These are phyloP conservation scores for Carex littledalei DNA, from an alignment of 176 grass and related monocot genomes.

Conservation along the genomic window DNA sequence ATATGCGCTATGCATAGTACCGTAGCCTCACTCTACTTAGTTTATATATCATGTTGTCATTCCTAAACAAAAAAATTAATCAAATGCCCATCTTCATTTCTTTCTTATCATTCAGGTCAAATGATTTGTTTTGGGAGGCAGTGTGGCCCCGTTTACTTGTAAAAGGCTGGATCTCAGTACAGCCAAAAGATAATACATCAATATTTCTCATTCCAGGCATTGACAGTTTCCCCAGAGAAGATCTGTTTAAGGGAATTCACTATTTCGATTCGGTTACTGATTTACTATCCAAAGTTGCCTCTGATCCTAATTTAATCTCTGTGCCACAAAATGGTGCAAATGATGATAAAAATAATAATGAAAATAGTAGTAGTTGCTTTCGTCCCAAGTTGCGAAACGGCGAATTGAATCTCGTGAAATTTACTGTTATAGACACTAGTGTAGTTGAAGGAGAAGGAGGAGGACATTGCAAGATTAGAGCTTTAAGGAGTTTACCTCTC, in stretches of 20 bases:
- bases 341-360: slow-evolving; percentile 40
- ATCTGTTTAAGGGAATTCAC: slow-evolving; percentile 84
- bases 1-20: no score
- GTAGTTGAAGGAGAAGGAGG: slow-evolving; percentile 58
- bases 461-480: slow-evolving; percentile 72
- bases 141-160: slow-evolving; percentile 90
- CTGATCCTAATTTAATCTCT: slow-evolving; percentile 38
- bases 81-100: background rate
- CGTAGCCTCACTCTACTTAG: background rate
- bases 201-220: slow-evolving; percentile 82
- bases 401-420: slow-evolving; percentile 71
- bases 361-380: slow-evolving; percentile 30
- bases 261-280: slow-evolving; percentile 98
- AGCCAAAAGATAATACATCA: slow-evolving; percentile 68
- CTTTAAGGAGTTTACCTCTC: slow-evolving; percentile 60
- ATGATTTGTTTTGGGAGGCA: slow-evolving; percentile 99
- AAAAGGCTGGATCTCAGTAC: slow-evolving; percentile 81
- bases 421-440: slow-evolving; percentile 95
- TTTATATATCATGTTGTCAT: background rate
- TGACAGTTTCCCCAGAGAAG: slow-evolving; percentile 73
- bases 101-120: slow-evolving; percentile 33
- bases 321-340: slow-evolving; percentile 25
- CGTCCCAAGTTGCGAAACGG: slow-evolving; percentile 35
- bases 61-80: background rate
- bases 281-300: slow-evolving; percentile 92